Conservation (phyloP, 495 filamentous ascomycete genomes). For the Terfezia claveryi region DNA sequence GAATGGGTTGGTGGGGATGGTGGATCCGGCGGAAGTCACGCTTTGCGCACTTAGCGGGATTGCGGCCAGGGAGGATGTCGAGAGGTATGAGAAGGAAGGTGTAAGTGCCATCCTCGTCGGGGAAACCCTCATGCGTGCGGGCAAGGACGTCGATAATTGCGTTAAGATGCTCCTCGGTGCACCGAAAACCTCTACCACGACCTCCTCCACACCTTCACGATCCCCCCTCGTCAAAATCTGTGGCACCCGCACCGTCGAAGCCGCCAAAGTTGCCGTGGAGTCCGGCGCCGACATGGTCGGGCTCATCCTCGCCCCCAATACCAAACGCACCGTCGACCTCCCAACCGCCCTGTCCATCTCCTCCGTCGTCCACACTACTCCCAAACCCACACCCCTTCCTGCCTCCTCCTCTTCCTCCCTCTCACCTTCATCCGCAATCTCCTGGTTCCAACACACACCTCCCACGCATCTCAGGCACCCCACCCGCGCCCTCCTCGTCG, state of each 20-base stretch:
- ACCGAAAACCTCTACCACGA: conserved; percentile 18
- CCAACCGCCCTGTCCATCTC: conserved; percentile 66
- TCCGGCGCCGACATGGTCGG: conserved; percentile 82
- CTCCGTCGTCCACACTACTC: conserved; percentile 41
- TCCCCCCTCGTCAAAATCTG: conserved; percentile 69
- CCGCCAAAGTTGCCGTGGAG: conserved; percentile 56
- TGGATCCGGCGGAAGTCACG: conserved; percentile 55
- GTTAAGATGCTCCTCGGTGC: conserved; percentile 54
- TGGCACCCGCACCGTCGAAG: conserved; percentile 70
- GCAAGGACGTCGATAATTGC: conserved; percentile 49
- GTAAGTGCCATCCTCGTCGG: conserved; percentile 88
- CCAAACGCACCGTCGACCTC: conserved; percentile 53
- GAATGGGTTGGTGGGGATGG: conserved; percentile 65
- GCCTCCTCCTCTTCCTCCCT: neutral
- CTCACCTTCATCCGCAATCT: conserved; percentile 21
- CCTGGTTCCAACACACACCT: conserved; percentile 42
- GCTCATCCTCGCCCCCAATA: conserved; percentile 69
- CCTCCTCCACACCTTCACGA: conserved; percentile 11
- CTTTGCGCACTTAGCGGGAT: conserved; percentile 93
- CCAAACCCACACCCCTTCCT: conserved; percentile 4
- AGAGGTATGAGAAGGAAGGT: conserved; percentile 65
- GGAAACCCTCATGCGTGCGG: conserved; percentile 82
- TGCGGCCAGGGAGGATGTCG: conserved; percentile 69
- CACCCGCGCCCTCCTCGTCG: conserved; percentile 57
- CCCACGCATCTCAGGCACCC: conserved; percentile 27